A percentile compares a stretch with the other conserved stretches of the same genome.
These are phyloP conservation scores for Aspergillus aculeatinus DNA, from an alignment of 2,329 filamentous ascomycete genomes.

Conservation along the genomic window DNA sequence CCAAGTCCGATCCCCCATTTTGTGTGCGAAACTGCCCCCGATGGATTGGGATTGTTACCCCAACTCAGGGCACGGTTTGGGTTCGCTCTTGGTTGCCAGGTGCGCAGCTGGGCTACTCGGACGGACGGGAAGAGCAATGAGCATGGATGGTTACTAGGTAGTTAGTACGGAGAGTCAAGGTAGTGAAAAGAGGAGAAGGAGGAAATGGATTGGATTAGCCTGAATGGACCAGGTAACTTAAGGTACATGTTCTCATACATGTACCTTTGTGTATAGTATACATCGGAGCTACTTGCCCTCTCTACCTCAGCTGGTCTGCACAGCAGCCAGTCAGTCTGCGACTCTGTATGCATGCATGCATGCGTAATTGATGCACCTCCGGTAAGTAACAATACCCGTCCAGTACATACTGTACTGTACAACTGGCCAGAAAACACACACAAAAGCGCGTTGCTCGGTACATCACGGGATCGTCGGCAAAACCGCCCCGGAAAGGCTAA, in stretches of 20 bases:
- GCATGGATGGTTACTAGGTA: too few species aligned
- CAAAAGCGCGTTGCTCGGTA: constrained; percentile 30
- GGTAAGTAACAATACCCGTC: too few species aligned
- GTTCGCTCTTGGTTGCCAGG: background rate
- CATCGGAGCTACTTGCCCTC: background rate
- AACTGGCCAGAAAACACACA: background rate
- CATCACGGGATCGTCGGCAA: constrained; percentile 46
- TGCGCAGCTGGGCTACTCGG: background rate
- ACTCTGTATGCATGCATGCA: too few species aligned
- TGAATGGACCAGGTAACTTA: background rate
- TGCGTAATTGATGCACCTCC: too few species aligned
- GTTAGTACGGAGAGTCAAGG: background rate
- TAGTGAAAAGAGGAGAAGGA: background rate
- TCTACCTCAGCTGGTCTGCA: too few species aligned
- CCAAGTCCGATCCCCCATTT: constrained; percentile 25
- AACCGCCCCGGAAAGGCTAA: constrained; percentile 45
- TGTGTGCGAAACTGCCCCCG: constrained; percentile 25
- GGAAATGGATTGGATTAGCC: background rate
- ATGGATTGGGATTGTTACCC: background rate
- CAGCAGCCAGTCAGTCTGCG: too few species aligned
- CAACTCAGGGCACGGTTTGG: constrained; percentile 10
- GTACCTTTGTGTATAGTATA: background rate
- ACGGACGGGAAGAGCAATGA: background rate
- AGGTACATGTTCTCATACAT: background rate
- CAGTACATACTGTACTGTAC: background rate